phyloP scores from a whole-genome alignment of 306 rosid species.

The Gynostemma pentaphyllum region DNA sequence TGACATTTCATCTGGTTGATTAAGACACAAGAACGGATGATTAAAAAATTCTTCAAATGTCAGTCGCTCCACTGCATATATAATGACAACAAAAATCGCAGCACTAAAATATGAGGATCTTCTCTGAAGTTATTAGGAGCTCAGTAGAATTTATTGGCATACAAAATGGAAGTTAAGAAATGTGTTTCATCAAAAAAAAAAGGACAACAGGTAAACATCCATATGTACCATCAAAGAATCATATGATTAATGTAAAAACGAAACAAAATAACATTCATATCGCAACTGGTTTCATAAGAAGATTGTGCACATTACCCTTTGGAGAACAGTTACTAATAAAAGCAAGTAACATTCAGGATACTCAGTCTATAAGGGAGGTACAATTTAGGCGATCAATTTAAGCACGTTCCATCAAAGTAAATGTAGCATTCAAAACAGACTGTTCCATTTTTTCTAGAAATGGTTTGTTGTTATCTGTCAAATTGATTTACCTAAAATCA shows the following conservation, averaged over 20 bases:
- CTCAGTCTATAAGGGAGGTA: background rate
- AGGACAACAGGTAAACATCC: no score
- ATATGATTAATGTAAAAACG: background rate
- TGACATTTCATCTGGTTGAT: conserved; percentile 36
- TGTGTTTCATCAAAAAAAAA: background rate
- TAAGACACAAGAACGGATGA: conserved; percentile 56
- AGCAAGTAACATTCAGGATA: background rate
- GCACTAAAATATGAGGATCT: conserved; percentile 6
- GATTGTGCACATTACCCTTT: background rate
- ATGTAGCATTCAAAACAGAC: background rate
- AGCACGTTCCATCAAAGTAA: background rate
- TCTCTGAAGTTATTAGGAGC: conserved; percentile 1
- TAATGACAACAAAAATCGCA: conserved; percentile 13
- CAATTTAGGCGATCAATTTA: background rate
- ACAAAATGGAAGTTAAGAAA: background rate
- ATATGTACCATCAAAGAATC: no score
- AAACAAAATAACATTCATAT: background rate
- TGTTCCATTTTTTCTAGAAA: background rate
- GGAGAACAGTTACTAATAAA: background rate
- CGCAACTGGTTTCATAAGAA: background rate
- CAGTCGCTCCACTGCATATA: conserved; percentile 76
- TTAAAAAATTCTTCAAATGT: conserved; percentile 91
- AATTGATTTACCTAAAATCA: background rate
- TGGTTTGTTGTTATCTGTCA: background rate
- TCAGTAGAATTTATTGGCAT: background rate